Conservation (phyloP, 2,329 filamentous ascomycete genomes). For the Verticillium alfalfae region DNA sequence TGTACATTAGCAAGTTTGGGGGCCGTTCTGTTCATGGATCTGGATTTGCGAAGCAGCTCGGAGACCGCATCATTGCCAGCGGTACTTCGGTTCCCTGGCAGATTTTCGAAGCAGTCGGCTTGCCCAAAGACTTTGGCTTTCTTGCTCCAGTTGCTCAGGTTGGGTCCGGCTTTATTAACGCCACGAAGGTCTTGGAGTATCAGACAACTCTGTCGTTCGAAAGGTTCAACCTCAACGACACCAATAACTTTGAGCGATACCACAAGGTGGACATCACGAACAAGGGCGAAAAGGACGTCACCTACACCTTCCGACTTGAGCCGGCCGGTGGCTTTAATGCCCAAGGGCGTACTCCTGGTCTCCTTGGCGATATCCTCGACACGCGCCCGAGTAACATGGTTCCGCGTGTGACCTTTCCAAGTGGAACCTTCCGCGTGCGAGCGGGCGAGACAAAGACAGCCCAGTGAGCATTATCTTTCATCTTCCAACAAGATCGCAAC, state of each 20-base stretch:
- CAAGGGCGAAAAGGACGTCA: constrained; percentile 22
- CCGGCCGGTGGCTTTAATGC: constrained; percentile 30
- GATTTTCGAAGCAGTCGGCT: constrained; percentile 12
- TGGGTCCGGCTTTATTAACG: constrained; percentile 35
- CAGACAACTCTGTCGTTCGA: constrained; percentile 28
- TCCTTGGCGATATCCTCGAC: constrained; percentile 5
- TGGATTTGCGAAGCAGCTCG: constrained; percentile 20
- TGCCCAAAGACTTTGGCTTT: constrained; percentile 13
- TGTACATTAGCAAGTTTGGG: constrained; percentile 27
- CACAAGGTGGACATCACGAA: constrained; percentile 25
- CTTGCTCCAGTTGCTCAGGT: constrained; percentile 27
- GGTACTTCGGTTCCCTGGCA: constrained; percentile 23
- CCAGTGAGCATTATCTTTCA: neutral
- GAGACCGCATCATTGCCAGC: constrained; percentile 24
- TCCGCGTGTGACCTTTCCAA: neutral
- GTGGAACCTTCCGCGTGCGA: constrained; percentile 1
- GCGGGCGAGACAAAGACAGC: constrained; percentile 8
- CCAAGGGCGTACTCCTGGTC: constrained; percentile 8
- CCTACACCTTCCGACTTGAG: constrained; percentile 22
- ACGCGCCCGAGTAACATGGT: constrained; percentile 2
- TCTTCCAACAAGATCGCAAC: neutral
- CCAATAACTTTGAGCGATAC: constrained; percentile 25
- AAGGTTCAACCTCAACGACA: constrained; percentile 38
- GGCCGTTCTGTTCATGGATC: constrained; percentile 23
- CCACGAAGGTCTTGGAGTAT: constrained; percentile 32